Evolutionary conservation across 2,329 filamentous ascomycete genomes (phyloP).

Genomic region (Neonectria ditissima): DNA sequence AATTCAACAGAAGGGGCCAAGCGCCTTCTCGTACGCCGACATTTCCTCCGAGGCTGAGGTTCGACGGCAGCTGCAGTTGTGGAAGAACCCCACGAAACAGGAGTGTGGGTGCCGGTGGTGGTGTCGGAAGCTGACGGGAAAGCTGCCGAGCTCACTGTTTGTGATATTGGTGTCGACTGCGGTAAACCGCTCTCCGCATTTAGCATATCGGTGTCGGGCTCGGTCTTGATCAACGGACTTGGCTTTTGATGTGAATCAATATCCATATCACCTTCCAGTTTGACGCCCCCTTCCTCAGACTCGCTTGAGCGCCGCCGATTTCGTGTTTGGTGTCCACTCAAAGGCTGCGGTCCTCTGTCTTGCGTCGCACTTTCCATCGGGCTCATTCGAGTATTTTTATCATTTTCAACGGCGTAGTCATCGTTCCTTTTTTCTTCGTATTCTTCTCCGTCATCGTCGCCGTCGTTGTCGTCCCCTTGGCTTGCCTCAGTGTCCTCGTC

Average conservation of each 20-base stretch:
- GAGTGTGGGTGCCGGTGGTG: constrained; percentile 28
- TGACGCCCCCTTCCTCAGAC: constrained; percentile 60
- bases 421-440: background rate
- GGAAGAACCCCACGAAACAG: constrained; percentile 35
- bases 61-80: constrained; percentile 7
- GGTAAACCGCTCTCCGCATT: constrained; percentile 18
- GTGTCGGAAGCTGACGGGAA: constrained; percentile 17
- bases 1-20: constrained; percentile 71
- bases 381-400: constrained; percentile 14
- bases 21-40: constrained; percentile 25
- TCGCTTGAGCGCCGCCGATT: constrained; percentile 52
- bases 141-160: constrained; percentile 30
- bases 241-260: constrained; percentile 48
- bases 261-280: constrained; percentile 58
- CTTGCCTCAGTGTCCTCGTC: constrained; percentile 53
- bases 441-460: constrained; percentile 10
- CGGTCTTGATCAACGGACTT: constrained; percentile 52
- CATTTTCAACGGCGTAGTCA: background rate
- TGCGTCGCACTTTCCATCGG: background rate
- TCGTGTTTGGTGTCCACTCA: constrained; percentile 20
- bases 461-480: constrained; percentile 16
- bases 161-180: constrained; percentile 29
- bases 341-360: constrained; percentile 1
- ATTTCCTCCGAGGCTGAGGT: constrained; percentile 12
- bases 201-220: constrained; percentile 45